Evolutionary conservation across 768 basidiomycete species (phyloP).

Genomic region (Hypsizygus marmoreus): DNA sequence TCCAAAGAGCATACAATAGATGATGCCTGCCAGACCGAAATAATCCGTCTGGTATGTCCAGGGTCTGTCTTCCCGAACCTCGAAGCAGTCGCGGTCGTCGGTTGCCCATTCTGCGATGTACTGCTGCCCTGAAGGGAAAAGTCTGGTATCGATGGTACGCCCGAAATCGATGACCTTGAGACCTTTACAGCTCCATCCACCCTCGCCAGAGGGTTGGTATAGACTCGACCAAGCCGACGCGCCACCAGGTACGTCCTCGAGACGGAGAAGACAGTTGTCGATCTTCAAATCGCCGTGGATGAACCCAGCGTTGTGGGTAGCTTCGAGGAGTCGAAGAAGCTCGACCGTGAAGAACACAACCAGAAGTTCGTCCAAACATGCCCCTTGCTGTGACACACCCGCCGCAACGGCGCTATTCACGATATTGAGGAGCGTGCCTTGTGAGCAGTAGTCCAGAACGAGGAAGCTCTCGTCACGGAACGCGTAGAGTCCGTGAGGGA

Average conservation of each 20-base stretch:
- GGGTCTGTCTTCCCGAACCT: conserved; percentile 77
- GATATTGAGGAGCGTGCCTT: conserved; percentile 89
- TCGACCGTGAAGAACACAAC: conserved; percentile 96
- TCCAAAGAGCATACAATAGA: conserved; percentile 95
- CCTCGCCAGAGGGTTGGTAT: conserved; percentile 79
- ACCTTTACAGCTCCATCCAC: conserved; percentile 88
- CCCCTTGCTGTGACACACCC: conserved; percentile 79
- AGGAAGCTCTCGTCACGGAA: conserved; percentile 91
- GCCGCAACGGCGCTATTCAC: conserved; percentile 82
- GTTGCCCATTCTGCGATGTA: conserved; percentile 88
- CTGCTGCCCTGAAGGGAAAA: conserved; percentile 78
- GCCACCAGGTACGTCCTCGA: conserved; percentile 80
- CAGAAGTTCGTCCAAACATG: conserved; percentile 87
- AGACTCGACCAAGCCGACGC: conserved; percentile 66
- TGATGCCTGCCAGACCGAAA: conserved; percentile 90
- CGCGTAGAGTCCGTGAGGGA: conserved; percentile 77
- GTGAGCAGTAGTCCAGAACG: conserved; percentile 82
- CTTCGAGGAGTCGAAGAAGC: conserved; percentile 79
- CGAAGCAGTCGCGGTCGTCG: conserved; percentile 90
- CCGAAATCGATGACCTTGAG: conserved; percentile 97
- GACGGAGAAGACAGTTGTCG: conserved; percentile 95
- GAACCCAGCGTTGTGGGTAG: conserved; percentile 79
- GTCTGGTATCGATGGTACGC: conserved; percentile 83
- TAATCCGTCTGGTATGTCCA: conserved; percentile 99
- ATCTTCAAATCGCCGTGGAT: conserved; percentile 99